Evolutionary conservation across 129 eudicot genomes (phyloP).

Genomic region (Helianthus annuus): HanXRQr2.0-SUNRISE NC_035433.2:148872825-148873324

Average conservation of each 20-base stretch:
- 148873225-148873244: slow-evolving; percentile 89
- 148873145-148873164: slow-evolving; percentile 81
- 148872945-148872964: slow-evolving; percentile 22
- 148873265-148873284: neutral
- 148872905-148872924: slow-evolving; percentile 58
- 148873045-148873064: slow-evolving; percentile 85
- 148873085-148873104: slow-evolving; percentile 37
- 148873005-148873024: slow-evolving; percentile 72
- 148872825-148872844: slow-evolving; percentile 86
- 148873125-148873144: slow-evolving; percentile 42
- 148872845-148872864: slow-evolving; percentile 36
- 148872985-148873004: slow-evolving; percentile 76
- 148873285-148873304: neutral
- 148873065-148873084: slow-evolving; percentile 89
- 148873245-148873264: slow-evolving; percentile 19
- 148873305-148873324: neutral
- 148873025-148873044: slow-evolving; percentile 61
- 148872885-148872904: slow-evolving; percentile 43
- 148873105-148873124: slow-evolving; percentile 60
- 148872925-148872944: slow-evolving; percentile 34
- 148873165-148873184: slow-evolving; percentile 37
- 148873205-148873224: slow-evolving; percentile 48
- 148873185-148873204: slow-evolving; percentile 24
- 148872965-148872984: slow-evolving; percentile 49
- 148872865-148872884: slow-evolving; percentile 36